Evolutionary conservation across 2,329 filamentous ascomycete species (phyloP), one percentile per base, ranked within the genome.

Genomic region (Fusarium pseudoanthophilum): DNA sequence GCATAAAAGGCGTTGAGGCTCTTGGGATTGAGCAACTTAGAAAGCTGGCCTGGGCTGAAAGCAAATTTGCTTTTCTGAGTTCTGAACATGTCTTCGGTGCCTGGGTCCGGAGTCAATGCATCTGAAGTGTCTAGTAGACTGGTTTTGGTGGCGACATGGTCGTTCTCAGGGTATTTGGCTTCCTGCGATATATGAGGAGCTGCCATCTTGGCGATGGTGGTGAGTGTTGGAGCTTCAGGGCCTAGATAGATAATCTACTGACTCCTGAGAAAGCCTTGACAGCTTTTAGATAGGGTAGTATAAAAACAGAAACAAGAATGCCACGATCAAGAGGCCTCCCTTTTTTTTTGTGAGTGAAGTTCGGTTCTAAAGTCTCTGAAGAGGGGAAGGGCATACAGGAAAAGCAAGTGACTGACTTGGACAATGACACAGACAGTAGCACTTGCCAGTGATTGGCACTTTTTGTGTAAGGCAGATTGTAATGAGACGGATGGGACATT

Each of bases 31-130:
- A 95, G 85, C 11, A 96, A 83, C 82, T 95, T 95, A 71, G 87
- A 91, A 68, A 97, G 86, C 77, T 96, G 91, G 15, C 95, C 94
- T 2, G 92, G 92, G 6, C 90, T 91, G 79, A 93, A 97, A n/a
- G 93, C 94, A 78, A 97, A 97, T 6, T 91, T 91, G 80, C 95
- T 97, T 78, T 93, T 85, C 11, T 91, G 87, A 21, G 95, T 90
- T 48, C 88, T 80, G 78, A 93, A 95, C 79, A 94, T 92, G 45
- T 86, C 87, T 81, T 95, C 92, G 0, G 90, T 92, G 18, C 92
- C 92, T 7, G 90, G 92, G 79, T 95, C 93, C 45, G 80, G 80
- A 20, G 79, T 82, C 24, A 82, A 68, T 30, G 79, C 80, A 74
- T 82, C 79, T 30, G 76, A 65, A 34, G 73, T 72, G 63, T 81